Evolutionary conservation across 306 rosid species (phyloP), one percentile per base, ranked within the genome.

Genomic region (Lupinus albus): DNA sequence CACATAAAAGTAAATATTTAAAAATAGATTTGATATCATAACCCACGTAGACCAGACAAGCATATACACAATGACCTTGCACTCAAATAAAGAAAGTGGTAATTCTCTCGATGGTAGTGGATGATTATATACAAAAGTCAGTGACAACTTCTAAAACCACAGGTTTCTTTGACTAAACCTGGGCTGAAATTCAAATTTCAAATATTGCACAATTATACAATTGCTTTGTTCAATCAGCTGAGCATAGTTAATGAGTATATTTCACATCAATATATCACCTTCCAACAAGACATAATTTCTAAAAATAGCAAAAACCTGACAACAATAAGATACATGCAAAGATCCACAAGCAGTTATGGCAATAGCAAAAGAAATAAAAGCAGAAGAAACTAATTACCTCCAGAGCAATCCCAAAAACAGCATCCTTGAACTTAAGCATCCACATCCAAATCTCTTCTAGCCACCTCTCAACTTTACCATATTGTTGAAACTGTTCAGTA

Each of bases 401-500:
- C 57, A 86, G 64, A 62, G 91, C 89, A 79, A 90, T 79, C 41
- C 81, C 78, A 58, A 88, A 82, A 65, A 93, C 83, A 32, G 84
- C 86, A 79, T 90, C 99, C 81, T 90, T 93, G 71, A 93, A 88
- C 87, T 84, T 90, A 49, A 73, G 78, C 94, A 88, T 90, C 84
- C 95, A 84, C 77, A 72, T 83, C 99, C 99, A 93, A 72, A 86
- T 83, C 81, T 90, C 99, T 83, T 93, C 99, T 67, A 90, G 81
- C 99, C 99, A 88, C 82, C 92, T 90, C 82, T 93, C 99, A 68
- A 93, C 79, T 88, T 86, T 88, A 70, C 96, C 97, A 35, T 80
- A 70, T 36, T 77, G 92, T 67, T 84, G 89, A 71, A 84, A 86
- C 99, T 93, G 79, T 63, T 47, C 32, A 70, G 69, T 64, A 76